Percentiles rank a stretch among this genome's conserved stretches.
Evolutionary conservation across 192 early-diverging fungal species (phyloP).

Genomic region (Coemansia nantahalensis): DNA sequence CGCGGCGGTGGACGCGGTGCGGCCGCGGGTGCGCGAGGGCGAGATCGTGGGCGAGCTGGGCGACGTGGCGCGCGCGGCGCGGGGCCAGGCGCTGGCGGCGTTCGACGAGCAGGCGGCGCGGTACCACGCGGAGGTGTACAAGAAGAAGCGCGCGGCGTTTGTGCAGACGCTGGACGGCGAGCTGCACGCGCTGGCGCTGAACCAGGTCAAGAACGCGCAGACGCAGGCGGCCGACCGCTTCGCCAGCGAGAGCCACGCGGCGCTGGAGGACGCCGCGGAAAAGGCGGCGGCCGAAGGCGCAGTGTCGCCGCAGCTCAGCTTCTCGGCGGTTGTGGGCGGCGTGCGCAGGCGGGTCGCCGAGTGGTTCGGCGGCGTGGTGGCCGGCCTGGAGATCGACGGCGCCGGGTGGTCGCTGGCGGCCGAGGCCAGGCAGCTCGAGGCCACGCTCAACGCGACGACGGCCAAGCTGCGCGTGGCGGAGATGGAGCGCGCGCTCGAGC

Average conservation of each 20-base stretch:
- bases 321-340: conserved; percentile 52
- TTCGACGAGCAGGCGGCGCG: conserved; percentile 91
- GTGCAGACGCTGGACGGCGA: conserved; percentile 70
- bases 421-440: conserved; percentile 25
- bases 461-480: conserved; percentile 39
- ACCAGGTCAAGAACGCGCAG: conserved; percentile 85
- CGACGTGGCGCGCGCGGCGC: conserved; percentile 55
- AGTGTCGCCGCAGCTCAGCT: conserved; percentile 46
- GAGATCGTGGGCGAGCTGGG: conserved; percentile 79
- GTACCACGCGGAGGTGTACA: conserved; percentile 86
- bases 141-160: conserved; percentile 82
- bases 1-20: conserved; percentile 61
- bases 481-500: conserved; percentile 29
- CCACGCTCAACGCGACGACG: conserved; percentile 22
- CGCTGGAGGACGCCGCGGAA: conserved; percentile 51
- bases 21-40: conserved; percentile 73
- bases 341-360: conserved; percentile 17
- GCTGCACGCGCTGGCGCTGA: conserved; percentile 75
- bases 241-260: conserved; percentile 41
- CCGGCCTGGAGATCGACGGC: conserved; percentile 13
- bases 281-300: not conserved
- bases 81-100: conserved; percentile 58
- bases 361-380: conserved; percentile 19
- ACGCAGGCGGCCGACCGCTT: conserved; percentile 72
- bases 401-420: conserved; percentile 33